Evolutionary conservation across 345 rosid species (phyloP).

Genomic region (Carallia pectinifolia): DNA sequence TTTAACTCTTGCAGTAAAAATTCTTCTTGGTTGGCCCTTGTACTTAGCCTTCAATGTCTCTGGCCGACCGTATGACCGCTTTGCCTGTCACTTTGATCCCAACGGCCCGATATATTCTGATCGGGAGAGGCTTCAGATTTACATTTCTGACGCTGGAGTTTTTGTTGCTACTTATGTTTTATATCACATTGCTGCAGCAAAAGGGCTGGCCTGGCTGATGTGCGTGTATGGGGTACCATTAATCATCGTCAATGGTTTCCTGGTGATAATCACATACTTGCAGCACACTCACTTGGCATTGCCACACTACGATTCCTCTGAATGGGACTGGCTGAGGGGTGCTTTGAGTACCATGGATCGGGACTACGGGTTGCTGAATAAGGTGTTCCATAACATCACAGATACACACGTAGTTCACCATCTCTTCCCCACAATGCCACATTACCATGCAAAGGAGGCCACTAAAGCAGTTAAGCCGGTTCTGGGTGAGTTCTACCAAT

Average conservation of each 20-base stretch:
- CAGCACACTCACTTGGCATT: slow-evolving; percentile 23
- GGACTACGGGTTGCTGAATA: slow-evolving; percentile 26
- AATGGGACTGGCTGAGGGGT: slow-evolving; percentile 27
- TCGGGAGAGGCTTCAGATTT: slow-evolving; percentile 13
- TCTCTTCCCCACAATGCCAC: slow-evolving; percentile 19
- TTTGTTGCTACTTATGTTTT: background rate
- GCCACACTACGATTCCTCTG: slow-evolving; percentile 19
- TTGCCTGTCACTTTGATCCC: slow-evolving; percentile 51
- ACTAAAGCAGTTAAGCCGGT: slow-evolving; percentile 18
- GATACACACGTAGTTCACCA: slow-evolving; percentile 23
- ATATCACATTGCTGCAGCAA: background rate
- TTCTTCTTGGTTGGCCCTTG: slow-evolving; percentile 51
- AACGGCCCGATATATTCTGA: slow-evolving; percentile 17
- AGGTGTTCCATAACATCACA: slow-evolving; percentile 22
- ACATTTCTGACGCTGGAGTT: slow-evolving; percentile 12
- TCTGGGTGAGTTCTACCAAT: slow-evolving; percentile 14
- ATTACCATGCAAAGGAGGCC: slow-evolving; percentile 26
- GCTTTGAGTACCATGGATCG: slow-evolving; percentile 22
- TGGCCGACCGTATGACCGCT: slow-evolving; percentile 44
- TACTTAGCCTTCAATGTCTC: slow-evolving; percentile 49
- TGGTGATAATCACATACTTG: slow-evolving; percentile 12
- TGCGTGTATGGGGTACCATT: slow-evolving; percentile 14
- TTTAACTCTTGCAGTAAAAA: slow-evolving; percentile 29
- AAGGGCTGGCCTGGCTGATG: slow-evolving; percentile 8
- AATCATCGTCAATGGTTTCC: slow-evolving; percentile 10